Percentiles rank a stretch among this genome's conserved stretches.
Conservation (phyloP, 2,329 filamentous ascomycete species). For the Colletotrichum musicola region DNA sequence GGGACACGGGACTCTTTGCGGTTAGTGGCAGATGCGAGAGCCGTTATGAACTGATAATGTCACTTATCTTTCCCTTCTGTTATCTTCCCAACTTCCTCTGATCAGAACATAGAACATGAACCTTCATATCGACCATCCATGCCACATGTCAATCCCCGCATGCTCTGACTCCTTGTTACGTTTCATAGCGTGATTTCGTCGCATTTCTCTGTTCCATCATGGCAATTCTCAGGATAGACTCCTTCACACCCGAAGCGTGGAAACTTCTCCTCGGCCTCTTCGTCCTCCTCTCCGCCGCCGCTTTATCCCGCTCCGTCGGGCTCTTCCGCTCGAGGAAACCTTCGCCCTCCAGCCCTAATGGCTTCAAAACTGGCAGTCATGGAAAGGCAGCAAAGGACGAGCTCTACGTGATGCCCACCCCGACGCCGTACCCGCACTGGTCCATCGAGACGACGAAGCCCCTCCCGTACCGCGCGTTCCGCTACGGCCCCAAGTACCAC, state of each 20-base stretch:
- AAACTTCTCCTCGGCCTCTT: conserved; percentile 25
- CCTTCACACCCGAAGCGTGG: conserved; percentile 13
- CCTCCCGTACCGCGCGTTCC: conserved; percentile 82
- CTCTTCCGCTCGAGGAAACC: background rate
- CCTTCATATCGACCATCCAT: background rate
- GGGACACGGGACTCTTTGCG: background rate
- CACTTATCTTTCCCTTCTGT: background rate
- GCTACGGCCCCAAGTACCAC: conserved; percentile 81
- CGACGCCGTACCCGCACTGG: conserved; percentile 76
- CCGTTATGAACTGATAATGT: conserved; percentile 11
- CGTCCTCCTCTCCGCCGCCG: conserved; percentile 9
- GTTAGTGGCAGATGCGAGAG: conserved; percentile 1
- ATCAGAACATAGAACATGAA: too few species aligned
- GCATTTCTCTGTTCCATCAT: background rate
- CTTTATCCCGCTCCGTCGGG: conserved; percentile 9
- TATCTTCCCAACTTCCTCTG: too few species aligned
- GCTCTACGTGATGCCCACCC: conserved; percentile 69
- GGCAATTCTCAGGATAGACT: background rate
- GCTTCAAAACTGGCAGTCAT: background rate
- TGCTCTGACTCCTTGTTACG: background rate
- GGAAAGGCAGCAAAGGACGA: conserved; percentile 2
- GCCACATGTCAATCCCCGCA: background rate
- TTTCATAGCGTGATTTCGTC: background rate
- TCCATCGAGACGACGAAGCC: conserved; percentile 77
- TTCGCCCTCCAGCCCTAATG: background rate